These are phyloP conservation scores for Elongisporangium anandrum DNA, from an alignment of 352 stramenopile genomes.

Conservation along the genomic window DNA sequence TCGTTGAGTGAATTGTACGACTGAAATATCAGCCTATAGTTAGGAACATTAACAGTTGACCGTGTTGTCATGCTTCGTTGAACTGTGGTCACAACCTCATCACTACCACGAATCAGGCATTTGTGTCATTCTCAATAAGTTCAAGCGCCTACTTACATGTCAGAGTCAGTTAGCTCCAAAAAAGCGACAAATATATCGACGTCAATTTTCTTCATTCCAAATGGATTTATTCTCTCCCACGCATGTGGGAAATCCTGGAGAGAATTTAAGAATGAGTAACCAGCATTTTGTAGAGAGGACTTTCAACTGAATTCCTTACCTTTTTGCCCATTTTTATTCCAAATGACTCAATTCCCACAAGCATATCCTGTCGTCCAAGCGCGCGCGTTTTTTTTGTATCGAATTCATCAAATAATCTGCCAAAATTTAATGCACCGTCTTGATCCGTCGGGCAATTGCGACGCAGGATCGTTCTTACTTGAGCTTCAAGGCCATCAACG, in stretches of 20 bases:
- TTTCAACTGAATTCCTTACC: constrained; percentile 17
- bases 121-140: not conserved
- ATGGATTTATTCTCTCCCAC: constrained; percentile 72
- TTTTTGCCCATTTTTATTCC: constrained; percentile 76
- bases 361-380: constrained; percentile 39
- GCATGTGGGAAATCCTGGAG: constrained; percentile 53
- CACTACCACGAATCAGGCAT: constrained; percentile 21
- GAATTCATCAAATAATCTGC: constrained; percentile 70
- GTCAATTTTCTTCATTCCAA: constrained; percentile 50
- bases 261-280: not conserved
- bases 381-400: constrained; percentile 58
- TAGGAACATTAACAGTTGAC: constrained; percentile 52
- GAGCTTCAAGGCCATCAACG: constrained; percentile 60
- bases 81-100: constrained; percentile 57
- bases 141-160: constrained; percentile 54
- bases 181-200: constrained; percentile 54
- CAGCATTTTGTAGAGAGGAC: not conserved
- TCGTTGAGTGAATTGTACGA: constrained; percentile 69
- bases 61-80: constrained; percentile 67
- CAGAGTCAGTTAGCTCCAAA: constrained; percentile 67
- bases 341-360: constrained; percentile 54
- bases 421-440: constrained; percentile 72
- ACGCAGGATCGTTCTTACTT: constrained; percentile 64
- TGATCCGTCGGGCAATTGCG: constrained; percentile 74
- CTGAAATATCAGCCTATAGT: constrained; percentile 77